Evolutionary conservation across 768 basidiomycete genomes (phyloP).

Genomic region (Lactifluus rugatus): DNA sequence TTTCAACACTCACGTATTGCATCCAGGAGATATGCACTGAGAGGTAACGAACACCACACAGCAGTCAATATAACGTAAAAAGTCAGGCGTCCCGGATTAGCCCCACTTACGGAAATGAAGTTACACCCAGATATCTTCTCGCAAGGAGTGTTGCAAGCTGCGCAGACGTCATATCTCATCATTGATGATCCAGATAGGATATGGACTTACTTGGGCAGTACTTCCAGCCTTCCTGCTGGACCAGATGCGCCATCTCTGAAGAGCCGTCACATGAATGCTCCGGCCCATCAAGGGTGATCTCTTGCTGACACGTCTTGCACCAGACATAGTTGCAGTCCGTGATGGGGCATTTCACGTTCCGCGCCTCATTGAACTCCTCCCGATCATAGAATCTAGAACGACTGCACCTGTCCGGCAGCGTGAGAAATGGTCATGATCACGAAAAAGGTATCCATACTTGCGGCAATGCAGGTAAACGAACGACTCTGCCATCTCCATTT

Average conservation of each 20-base stretch:
- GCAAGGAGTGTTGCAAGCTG: constrained; percentile 41
- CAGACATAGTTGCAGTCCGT: constrained; percentile 24
- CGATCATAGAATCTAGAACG: constrained; percentile 22
- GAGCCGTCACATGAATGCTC: constrained; percentile 28
- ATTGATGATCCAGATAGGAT: no score
- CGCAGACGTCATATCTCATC: background rate
- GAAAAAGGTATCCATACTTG: constrained; percentile 27
- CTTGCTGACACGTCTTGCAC: constrained; percentile 27
- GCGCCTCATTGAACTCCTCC: constrained; percentile 21
- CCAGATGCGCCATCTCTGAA: constrained; percentile 25
- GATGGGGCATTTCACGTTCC: constrained; percentile 24
- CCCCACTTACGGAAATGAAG: constrained; percentile 43
- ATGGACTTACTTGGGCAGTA: constrained; percentile 25
- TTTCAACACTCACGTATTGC: constrained; percentile 33
- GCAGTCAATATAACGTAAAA: background rate
- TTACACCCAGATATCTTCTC: constrained; percentile 47
- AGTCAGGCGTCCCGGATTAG: background rate
- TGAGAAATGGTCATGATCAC: background rate
- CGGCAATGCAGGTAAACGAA: constrained; percentile 42
- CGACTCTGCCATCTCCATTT: constrained; percentile 38
- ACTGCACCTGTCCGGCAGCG: constrained; percentile 10
- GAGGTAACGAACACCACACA: background rate
- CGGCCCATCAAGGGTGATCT: constrained; percentile 20
- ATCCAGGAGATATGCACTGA: constrained; percentile 48
- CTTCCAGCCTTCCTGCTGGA: constrained; percentile 27